Conservation (phyloP, 2,329 filamentous ascomycete genomes). For the Cladosporium sp. region DNA sequence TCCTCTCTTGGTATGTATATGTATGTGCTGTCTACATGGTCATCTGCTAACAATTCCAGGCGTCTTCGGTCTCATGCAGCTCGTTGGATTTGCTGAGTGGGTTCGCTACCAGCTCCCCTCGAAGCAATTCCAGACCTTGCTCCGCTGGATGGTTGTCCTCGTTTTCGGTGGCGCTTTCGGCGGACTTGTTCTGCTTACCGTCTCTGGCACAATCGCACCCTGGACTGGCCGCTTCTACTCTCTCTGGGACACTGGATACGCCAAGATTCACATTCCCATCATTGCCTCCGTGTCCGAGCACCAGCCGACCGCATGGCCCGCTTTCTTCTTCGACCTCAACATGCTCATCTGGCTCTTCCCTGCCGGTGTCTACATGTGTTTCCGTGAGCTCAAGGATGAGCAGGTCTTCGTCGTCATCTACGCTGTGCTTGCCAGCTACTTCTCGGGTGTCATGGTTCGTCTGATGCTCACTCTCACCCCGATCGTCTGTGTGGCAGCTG, state of each 20-base stretch:
- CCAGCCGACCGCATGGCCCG: conserved; percentile 97
- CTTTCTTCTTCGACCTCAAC: conserved; percentile 98
- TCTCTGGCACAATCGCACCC: conserved; percentile 87
- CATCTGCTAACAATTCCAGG: conserved; percentile 46
- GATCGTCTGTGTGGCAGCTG: conserved; percentile 90
- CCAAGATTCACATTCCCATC: conserved; percentile 98
- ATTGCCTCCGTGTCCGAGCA: conserved; percentile 99
- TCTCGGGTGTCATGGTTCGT: conserved; percentile 98
- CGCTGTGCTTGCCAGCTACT: conserved; percentile 94
- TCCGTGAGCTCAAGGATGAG: conserved; percentile 88
- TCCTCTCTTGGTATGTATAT: conserved; percentile 71
- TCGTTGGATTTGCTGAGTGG: conserved; percentile 89
- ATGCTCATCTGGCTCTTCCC: conserved; percentile 99
- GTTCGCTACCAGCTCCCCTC: conserved; percentile 82
- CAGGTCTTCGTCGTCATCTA: conserved; percentile 98
- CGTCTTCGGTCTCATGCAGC: conserved; percentile 91
- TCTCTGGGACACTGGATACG: conserved; percentile 96
- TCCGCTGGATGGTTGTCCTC: conserved; percentile 69
- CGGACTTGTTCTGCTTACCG: conserved; percentile 76
- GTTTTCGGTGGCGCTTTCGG: conserved; percentile 70
- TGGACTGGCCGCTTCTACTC: conserved; percentile 99
- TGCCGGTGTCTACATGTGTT: conserved; percentile 96
- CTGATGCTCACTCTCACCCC: conserved; percentile 97
- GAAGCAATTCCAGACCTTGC: conserved; percentile 89
- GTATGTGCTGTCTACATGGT: no score